Base-by-base conservation (phyloP, 768 basidiomycete species). In the Suillus paluster region DNA sequence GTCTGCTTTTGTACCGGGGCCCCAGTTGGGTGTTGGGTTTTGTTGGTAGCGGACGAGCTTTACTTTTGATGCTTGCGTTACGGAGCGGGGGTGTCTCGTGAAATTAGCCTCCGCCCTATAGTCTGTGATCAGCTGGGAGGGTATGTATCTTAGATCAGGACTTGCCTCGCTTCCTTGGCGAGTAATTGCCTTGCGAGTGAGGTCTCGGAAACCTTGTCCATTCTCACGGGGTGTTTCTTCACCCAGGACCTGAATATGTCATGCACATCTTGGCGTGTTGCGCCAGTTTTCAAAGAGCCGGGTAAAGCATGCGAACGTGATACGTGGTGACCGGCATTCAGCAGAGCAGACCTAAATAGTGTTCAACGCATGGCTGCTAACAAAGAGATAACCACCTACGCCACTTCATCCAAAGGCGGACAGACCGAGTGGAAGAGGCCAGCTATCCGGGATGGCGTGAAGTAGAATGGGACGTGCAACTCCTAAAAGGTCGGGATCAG, bases 11-110 rank as follows among this genome's bases (percentile, higher is more conserved):
- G 83, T 81, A 17, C 85, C 91, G 0, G 97, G 97, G 0, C 97
- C 97, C 97, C 97, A 99, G 72, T 97, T 83, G 2, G 87, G 82
- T n/a, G 86, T 82, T 5, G 97, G 97, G 70, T 97, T 98, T 64
- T 86, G 85, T 73, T 97, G 95, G 75, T 96, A 97, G 42, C 94
- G 83, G 1, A 96, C 91, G 8, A 97, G 78, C 66, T 92, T 94
- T 61, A 92, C 79, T 60, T 86, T 85, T 21, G 84, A 84, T 7
- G 87, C 83, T 15, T 83, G 75, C 9, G 84, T 85, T 3, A 84
- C 80, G 1, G 87, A 84, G 5, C 84, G 79, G 0, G 91, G 87
- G 72, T 98, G 93, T 42, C 77, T 84, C 17, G 80, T 83, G 71
- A 99, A 97, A 70, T 92, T 84, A n/a, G 93, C 88, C 50, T 81